Percentiles rank a stretch among this genome's conserved stretches.
phyloP scores from a whole-genome alignment of 1,284 basidiomycete species.

The Thecaphora frezii region DNA sequence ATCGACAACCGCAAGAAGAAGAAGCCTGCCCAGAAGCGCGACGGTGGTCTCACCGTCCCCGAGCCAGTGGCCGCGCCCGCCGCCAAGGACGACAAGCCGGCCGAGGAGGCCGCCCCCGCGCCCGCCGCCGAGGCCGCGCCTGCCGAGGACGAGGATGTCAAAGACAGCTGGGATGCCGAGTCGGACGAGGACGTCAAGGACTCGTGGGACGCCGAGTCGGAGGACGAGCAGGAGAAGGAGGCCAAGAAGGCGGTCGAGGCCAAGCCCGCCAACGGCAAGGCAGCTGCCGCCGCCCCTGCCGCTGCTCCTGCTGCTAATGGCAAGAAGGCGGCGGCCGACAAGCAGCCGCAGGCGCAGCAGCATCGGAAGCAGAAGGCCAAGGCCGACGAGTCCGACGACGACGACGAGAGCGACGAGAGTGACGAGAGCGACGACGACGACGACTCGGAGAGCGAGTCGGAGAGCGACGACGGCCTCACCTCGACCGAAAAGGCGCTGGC shows the following conservation, averaged over 20 bases:
- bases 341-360: constrained; percentile 11
- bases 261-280: constrained; percentile 27
- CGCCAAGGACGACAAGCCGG: constrained; percentile 7
- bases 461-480: constrained; percentile 58
- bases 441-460: constrained; percentile 62
- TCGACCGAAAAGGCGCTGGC: constrained; percentile 66
- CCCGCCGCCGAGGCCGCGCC: constrained; percentile 46
- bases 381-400: constrained; percentile 40
- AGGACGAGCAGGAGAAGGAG: constrained; percentile 61
- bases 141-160: constrained; percentile 53
- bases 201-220: constrained; percentile 65
- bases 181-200: constrained; percentile 59
- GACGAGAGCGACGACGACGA: constrained; percentile 65
- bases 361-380: constrained; percentile 12
- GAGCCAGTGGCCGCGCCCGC: constrained; percentile 24
- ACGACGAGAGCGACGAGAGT: constrained; percentile 64
- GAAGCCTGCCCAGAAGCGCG: constrained; percentile 63
- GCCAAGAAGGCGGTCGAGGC: constrained; percentile 8
- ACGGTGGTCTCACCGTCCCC: constrained; percentile 33
- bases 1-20: constrained; percentile 84
- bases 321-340: constrained; percentile 11
- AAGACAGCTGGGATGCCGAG: constrained; percentile 60
- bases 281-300: constrained; percentile 14
- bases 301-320: constrained; percentile 29
- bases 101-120: constrained; percentile 18